These are phyloP conservation scores for Niveomyces coronatus DNA, from an alignment of 2,329 filamentous ascomycete species.

Conservation along the genomic window DNA sequence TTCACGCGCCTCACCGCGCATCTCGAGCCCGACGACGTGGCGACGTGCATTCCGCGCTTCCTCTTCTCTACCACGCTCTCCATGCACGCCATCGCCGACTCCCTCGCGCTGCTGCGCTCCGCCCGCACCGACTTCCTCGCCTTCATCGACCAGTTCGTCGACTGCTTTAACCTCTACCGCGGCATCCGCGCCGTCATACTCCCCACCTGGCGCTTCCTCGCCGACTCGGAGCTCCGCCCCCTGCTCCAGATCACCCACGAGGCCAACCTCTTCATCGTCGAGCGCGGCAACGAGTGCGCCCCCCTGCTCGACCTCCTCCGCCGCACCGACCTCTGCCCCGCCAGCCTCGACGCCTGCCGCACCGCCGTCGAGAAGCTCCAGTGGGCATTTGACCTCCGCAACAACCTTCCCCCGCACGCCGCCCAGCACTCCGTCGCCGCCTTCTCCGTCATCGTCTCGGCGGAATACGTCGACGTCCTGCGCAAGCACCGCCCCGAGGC, in stretches of 20 bases:
- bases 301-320: constrained; percentile 5
- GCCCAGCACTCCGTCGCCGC: constrained; percentile 11
- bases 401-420: constrained; percentile 3
- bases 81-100: constrained; percentile 39
- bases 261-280: constrained; percentile 6
- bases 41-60: constrained; percentile 28
- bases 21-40: constrained; percentile 16
- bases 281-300: constrained; percentile 6
- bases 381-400: constrained; percentile 11
- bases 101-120: constrained; percentile 26
- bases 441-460: constrained; percentile 12
- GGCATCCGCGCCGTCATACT: constrained; percentile 10
- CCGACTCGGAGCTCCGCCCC: constrained; percentile 10
- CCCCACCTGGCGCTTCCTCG: constrained; percentile 9
- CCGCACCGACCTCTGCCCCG: constrained; percentile 5
- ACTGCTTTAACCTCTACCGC: constrained; percentile 11
- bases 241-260: constrained; percentile 8
- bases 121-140: constrained; percentile 18
- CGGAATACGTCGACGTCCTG: constrained; percentile 25
- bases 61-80: constrained; percentile 34
- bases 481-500: constrained; percentile 28
- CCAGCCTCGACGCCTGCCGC: constrained; percentile 11
- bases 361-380: constrained; percentile 10
- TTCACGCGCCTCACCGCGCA: constrained; percentile 23
- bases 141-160: constrained; percentile 11